Evolutionary conservation across 2,329 filamentous ascomycete species (phyloP).

Genomic region (Fusarium lyarnte): DNA sequence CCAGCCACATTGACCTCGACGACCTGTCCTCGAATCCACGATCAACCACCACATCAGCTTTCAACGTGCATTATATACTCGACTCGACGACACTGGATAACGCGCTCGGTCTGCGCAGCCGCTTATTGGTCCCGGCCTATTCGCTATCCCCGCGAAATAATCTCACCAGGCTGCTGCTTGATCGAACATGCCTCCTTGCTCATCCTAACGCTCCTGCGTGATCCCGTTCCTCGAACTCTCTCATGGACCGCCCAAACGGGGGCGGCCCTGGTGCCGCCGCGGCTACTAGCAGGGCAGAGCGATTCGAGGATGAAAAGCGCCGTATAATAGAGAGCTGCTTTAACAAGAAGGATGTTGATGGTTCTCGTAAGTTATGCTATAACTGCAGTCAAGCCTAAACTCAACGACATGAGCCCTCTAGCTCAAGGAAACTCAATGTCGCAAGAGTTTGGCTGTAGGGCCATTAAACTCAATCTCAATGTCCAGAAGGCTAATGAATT

Average conservation of each 20-base stretch:
- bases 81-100: background rate
- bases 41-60: constrained; percentile 14
- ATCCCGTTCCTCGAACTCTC: constrained; percentile 34
- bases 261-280: constrained; percentile 48
- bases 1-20: constrained; percentile 40
- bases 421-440: background rate
- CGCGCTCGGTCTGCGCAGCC: constrained; percentile 10
- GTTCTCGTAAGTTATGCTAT: constrained; percentile 73
- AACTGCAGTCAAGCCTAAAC: constrained; percentile 19
- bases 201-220: constrained; percentile 39
- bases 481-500: constrained; percentile 6
- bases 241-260: constrained; percentile 55
- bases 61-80: background rate
- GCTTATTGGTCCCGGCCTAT: background rate
- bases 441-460: background rate
- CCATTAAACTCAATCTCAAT: background rate
- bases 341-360: constrained; percentile 86
- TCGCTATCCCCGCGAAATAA: background rate
- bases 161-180: constrained; percentile 3
- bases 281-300: constrained; percentile 69
- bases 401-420: background rate
- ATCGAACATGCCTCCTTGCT: constrained; percentile 45
- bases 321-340: constrained; percentile 97
- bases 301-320: constrained; percentile 95
- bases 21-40: constrained; percentile 34